Conservation (phyloP, 164 flowering plant genomes). For the Nymphaea colorata region DNA sequence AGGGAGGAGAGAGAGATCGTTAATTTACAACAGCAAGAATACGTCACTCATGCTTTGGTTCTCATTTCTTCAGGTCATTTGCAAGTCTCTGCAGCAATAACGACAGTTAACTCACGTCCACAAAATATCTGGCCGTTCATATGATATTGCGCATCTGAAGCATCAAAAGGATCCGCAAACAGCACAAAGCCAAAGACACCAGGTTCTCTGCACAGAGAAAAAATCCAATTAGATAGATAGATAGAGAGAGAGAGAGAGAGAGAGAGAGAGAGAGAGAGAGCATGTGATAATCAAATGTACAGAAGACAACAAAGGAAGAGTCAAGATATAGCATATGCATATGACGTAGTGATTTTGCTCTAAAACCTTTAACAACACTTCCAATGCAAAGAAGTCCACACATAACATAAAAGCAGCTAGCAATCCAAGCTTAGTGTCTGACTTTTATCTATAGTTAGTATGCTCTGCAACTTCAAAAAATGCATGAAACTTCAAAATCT, state of each 20-base stretch:
- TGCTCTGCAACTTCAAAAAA: conserved; percentile 55
- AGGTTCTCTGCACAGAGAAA: background rate
- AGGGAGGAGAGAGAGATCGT: too few relatives aligned
- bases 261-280: background rate
- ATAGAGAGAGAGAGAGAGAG: too few relatives aligned
- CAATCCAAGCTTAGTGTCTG: conserved; percentile 48
- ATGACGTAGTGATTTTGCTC: background rate
- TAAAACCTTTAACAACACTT: conserved; percentile 8
- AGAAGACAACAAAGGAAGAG: background rate
- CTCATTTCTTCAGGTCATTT: background rate
- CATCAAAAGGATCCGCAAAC: background rate
- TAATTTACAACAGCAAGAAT: too few relatives aligned
- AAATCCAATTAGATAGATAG: too few relatives aligned
- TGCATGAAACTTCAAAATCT: conserved; percentile 63
- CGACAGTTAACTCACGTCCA: background rate
- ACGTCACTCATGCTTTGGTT: background rate
- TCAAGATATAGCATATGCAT: background rate
- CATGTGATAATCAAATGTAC: background rate
- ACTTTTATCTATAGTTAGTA: conserved; percentile 58
- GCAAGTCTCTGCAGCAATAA: background rate
- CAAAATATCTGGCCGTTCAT: background rate
- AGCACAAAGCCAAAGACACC: background rate
- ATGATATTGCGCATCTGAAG: background rate
- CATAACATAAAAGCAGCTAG: conserved; percentile 31
- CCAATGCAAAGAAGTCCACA: conserved; percentile 13